Evolutionary conservation across 176 grass and related monocot genomes (phyloP).

Genomic region (Urochloa ruziziensis): DNA sequence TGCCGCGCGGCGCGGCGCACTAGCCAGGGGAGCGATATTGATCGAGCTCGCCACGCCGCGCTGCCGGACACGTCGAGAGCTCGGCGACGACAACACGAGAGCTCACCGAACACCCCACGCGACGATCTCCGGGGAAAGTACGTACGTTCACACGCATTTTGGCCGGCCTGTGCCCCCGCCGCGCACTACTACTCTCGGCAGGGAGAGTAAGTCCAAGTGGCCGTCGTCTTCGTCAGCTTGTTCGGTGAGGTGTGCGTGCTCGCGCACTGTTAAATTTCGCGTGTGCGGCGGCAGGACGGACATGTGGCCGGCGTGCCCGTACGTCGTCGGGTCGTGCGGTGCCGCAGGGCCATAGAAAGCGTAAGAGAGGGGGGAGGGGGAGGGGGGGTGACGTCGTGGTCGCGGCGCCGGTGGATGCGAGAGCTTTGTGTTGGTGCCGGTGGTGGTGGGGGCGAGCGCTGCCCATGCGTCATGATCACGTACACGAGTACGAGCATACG

Average conservation of each 20-base stretch:
- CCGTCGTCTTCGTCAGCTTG: not conserved
- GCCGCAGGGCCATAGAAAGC: not conserved
- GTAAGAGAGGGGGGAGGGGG: not conserved
- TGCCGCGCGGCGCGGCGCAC: not conserved
- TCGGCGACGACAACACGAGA: not conserved
- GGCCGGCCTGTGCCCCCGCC: not conserved
- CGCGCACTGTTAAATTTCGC: too few relatives aligned
- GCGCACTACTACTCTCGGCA: not conserved
- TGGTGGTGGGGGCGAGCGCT: not conserved
- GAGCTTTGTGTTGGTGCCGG: not conserved
- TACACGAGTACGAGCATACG: not conserved
- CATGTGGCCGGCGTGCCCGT: not conserved
- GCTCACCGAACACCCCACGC: not conserved
- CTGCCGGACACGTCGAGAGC: not conserved
- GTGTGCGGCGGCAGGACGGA: not conserved
- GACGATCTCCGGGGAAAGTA: not conserved
- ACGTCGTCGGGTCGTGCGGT: not conserved
- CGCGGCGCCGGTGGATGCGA: too few relatives aligned
- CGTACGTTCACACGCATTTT: not conserved
- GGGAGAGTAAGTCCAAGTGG: not conserved
- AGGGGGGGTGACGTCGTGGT: not conserved
- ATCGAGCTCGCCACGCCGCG: not conserved
- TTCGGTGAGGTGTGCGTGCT: not conserved
- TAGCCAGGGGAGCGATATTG: not conserved
- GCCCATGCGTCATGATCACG: slow-evolving; percentile 15